Evolutionary conservation across 208 protist species (phyloP), one percentile per base, ranked within the genome.

Genomic region (Crithidia thermophila): DNA sequence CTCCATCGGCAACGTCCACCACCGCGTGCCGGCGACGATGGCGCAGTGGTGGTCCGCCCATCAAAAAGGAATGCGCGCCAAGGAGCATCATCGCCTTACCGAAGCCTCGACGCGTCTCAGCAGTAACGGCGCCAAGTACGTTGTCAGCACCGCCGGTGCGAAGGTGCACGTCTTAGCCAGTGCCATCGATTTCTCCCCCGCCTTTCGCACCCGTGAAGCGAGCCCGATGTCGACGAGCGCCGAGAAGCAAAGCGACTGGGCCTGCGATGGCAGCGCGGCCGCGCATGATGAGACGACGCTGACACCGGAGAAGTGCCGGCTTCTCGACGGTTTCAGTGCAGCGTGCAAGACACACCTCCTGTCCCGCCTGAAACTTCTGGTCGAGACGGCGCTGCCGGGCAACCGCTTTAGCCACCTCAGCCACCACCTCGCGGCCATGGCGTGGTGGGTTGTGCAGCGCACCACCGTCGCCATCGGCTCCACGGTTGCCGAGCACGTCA

Each of bases 401-500:
- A 28, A 3, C n/a, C 1, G 16, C 1, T 25, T 20, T 27, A 11
- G 11, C 14, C 36, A 45, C 10, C 55, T 75, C 45, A 58, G 61
- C 0, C 2, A 31, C 18, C 69, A 75, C 36, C 47, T 75, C 21
- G 69, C 61, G 4, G 43, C 50, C 28, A 33, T 69, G 2, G 60
- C 69, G 20, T 75, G 69, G 69, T 36, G 69, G 25, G 51, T 69
- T 10, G 62, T 75, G 45, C 36, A 52, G 31, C 69, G 49, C 37
- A 75, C 61, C 16, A 31, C 39, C 42, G 69, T 75, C 21, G 69
- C 53, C 10, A 43, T 75, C 18, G 69, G 60, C 4, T 33, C 61
- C 43, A 57, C 20, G 8, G 25, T 69, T 5, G 16, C 57, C 16
- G 61, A 75, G 39, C 69, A 75, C 61, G 31, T 51, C 25, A 30